Percentiles rank a stretch among this genome's conserved stretches.
Conservation (phyloP, 495 filamentous ascomycete genomes). For the Aspergillus egyptiacus region DNA sequence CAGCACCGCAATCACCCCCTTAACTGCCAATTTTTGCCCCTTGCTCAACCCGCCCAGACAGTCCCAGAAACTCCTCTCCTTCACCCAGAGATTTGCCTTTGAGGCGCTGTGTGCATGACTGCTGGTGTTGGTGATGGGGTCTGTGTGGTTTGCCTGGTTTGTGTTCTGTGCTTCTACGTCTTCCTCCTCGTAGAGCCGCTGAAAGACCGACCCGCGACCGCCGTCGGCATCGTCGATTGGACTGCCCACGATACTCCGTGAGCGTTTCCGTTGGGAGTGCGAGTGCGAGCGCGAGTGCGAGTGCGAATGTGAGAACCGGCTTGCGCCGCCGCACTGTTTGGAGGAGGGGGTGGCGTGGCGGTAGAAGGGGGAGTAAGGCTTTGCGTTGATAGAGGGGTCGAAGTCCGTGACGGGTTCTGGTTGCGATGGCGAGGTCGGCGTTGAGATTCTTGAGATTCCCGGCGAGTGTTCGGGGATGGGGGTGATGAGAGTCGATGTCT, state of each 20-base stretch:
- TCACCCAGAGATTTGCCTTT: conserved; percentile 39
- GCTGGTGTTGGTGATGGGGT: no score
- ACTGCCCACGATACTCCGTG: conserved; percentile 13
- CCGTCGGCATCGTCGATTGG: conserved; percentile 7
- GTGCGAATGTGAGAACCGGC: no score
- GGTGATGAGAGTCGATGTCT: not conserved
- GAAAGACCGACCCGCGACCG: not conserved
- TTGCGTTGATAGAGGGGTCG: conserved; percentile 38
- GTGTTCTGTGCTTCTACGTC: not conserved
- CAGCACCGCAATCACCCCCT: conserved; percentile 50
- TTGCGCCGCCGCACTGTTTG: conserved; percentile 48
- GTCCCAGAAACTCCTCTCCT: conserved; percentile 27
- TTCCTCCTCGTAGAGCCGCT: conserved; percentile 11
- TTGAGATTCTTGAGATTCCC: not conserved
- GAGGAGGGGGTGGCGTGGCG: conserved; percentile 44
- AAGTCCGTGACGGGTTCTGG: conserved; percentile 22
- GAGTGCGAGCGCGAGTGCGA: no score
- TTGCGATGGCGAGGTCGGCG: not conserved
- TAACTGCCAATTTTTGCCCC: conserved; percentile 45
- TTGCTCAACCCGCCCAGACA: conserved; percentile 39
- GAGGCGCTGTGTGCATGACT: no score
- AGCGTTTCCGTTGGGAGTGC: conserved; percentile 34
- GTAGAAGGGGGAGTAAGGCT: conserved; percentile 57
- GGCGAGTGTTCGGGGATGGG: not conserved
- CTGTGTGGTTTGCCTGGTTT: no score